Conservation (phyloP, 2,329 filamentous ascomycete species). For the Immersiporthe knoxdaviesiana region DNA sequence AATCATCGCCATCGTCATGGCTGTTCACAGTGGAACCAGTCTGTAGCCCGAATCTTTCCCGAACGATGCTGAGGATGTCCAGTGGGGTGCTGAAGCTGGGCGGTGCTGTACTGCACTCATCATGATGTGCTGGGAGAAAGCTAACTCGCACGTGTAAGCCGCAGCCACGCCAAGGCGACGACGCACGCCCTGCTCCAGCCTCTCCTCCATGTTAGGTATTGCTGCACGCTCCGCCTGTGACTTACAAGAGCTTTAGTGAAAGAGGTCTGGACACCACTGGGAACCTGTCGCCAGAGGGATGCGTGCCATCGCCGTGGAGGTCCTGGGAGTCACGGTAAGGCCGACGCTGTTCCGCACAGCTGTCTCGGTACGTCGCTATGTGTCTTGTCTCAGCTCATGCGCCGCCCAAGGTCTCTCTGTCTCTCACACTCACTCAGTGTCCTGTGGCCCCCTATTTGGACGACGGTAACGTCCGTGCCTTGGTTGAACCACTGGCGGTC, state of each 20-base stretch:
- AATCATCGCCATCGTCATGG: slow-evolving; percentile 12
- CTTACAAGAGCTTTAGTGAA: slow-evolving; percentile 28
- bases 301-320: slow-evolving; percentile 4
- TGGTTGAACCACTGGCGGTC: slow-evolving; percentile 21
- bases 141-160: slow-evolving; percentile 4
- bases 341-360: slow-evolving; percentile 14
- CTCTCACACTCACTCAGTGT: slow-evolving; percentile 21
- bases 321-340: slow-evolving; percentile 17
- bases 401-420: not conserved
- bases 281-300: not conserved
- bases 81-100: not conserved
- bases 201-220: not conserved
- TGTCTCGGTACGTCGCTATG: slow-evolving; percentile 22
- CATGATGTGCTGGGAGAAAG: slow-evolving; percentile 18
- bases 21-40: not conserved
- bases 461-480: slow-evolving; percentile 21
- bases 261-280: slow-evolving; percentile 1
- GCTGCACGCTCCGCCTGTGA: not conserved
- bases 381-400: slow-evolving; percentile 2
- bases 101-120: not conserved
- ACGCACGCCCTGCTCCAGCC: not conserved
- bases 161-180: not conserved
- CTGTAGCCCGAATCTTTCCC: slow-evolving; percentile 16
- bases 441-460: slow-evolving; percentile 26
- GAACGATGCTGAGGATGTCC: slow-evolving; percentile 18